Conservation (phyloP, 805 yeast species). For the Candida montana region DNA sequence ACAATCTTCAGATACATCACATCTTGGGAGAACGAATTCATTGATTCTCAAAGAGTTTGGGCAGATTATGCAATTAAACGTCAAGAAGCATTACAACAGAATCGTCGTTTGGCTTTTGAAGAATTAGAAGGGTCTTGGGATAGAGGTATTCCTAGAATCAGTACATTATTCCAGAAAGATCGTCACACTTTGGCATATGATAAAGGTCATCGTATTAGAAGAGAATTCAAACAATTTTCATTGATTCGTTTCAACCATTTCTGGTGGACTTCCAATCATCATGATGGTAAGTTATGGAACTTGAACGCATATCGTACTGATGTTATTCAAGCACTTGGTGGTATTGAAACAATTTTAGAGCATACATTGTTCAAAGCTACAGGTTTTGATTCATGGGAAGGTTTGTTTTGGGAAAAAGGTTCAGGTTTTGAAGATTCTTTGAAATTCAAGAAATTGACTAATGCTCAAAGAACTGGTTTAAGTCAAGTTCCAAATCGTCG, state of each 20-base stretch:
- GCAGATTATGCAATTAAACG: conserved; percentile 91
- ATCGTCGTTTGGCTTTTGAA: conserved; percentile 82
- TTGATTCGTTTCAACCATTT: conserved; percentile 76
- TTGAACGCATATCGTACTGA: conserved; percentile 89
- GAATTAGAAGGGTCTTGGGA: conserved; percentile 96
- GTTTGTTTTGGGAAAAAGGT: conserved; percentile 96
- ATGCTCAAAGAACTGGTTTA: conserved; percentile 95
- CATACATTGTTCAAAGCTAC: conserved; percentile 95
- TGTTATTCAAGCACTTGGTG: conserved; percentile 95
- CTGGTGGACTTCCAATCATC: conserved; percentile 94
- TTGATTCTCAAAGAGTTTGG: conserved; percentile 96
- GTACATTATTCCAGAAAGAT: conserved; percentile 92
- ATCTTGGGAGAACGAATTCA: conserved; percentile 94
- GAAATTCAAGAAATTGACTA: conserved; percentile 90
- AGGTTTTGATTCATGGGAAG: conserved; percentile 98
- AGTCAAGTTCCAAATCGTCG: conserved; percentile 97
- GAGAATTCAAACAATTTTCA: conserved; percentile 70
- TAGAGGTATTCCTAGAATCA: conserved; percentile 92
- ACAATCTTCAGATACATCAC: conserved; percentile 89
- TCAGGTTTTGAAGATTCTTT: conserved; percentile 95
- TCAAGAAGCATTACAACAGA: conserved; percentile 78
- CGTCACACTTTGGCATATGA: conserved; percentile 92
- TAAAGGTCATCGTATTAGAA: conserved; percentile 83
- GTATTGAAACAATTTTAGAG: conserved; percentile 91
- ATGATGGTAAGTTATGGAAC: conserved; percentile 96